Evolutionary conservation across 192 early-diverging fungal species (phyloP).

Genomic region (Entomortierella parvispora): DNA sequence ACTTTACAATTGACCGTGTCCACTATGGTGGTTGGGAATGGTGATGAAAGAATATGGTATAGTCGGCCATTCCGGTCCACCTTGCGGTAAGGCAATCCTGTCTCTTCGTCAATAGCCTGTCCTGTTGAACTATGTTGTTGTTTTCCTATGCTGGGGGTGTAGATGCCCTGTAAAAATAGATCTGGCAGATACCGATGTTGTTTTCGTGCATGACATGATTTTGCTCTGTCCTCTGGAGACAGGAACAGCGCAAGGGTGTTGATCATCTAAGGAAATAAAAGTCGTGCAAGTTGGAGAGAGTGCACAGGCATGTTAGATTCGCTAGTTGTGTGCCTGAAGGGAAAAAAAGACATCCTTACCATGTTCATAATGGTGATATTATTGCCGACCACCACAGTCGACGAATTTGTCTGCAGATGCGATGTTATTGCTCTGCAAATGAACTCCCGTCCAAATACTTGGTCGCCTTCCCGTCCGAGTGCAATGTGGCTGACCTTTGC

Average conservation of each 20-base stretch:
- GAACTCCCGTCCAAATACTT: constrained; percentile 57
- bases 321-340: neutral
- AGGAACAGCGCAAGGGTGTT: constrained; percentile 63
- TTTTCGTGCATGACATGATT: constrained; percentile 63
- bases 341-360: constrained; percentile 23
- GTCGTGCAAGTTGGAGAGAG: no score
- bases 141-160: constrained; percentile 52
- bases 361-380: constrained; percentile 66
- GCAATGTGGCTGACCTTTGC: constrained; percentile 64
- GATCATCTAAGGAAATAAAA: constrained; percentile 48
- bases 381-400: constrained; percentile 58
- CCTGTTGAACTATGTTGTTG: constrained; percentile 7
- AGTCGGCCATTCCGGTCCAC: constrained; percentile 40
- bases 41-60: constrained; percentile 56
- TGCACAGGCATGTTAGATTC: neutral
- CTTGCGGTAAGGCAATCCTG: constrained; percentile 30
- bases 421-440: constrained; percentile 60
- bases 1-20: constrained; percentile 54
- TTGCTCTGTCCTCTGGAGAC: constrained; percentile 56
- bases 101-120: constrained; percentile 16
- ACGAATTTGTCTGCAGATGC: constrained; percentile 61
- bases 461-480: constrained; percentile 48
- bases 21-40: constrained; percentile 60
- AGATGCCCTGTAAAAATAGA: constrained; percentile 60
- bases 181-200: constrained; percentile 61